phyloP scores from a whole-genome alignment of 2,329 filamentous ascomycete species.

The Scorias spongiosa region DNA sequence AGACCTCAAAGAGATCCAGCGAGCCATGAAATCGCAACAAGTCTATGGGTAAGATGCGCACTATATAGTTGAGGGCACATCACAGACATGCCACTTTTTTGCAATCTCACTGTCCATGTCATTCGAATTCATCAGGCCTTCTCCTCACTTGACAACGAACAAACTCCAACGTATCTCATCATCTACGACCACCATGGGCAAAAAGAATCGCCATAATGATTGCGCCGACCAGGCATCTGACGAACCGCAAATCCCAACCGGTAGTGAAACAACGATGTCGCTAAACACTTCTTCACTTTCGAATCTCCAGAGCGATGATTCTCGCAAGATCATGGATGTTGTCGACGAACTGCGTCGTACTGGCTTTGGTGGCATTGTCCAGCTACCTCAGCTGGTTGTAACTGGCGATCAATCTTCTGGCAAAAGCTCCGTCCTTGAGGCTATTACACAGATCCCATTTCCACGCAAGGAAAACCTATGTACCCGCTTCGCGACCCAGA shows the following conservation, averaged over 20 bases:
- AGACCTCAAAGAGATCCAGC: no score
- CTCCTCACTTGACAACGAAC: no score
- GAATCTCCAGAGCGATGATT: slow-evolving; percentile 28
- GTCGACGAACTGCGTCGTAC: slow-evolving; percentile 37
- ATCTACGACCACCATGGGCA: not conserved
- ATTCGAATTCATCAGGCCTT: not conserved
- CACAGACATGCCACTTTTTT: not conserved
- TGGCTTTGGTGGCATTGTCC: slow-evolving; percentile 23
- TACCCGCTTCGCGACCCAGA: slow-evolving; percentile 47
- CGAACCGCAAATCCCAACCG: no score
- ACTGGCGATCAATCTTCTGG: slow-evolving; percentile 46
- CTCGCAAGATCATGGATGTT: slow-evolving; percentile 35
- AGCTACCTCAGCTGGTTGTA: slow-evolving; percentile 30
- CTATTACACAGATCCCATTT: slow-evolving; percentile 46
- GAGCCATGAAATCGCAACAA: no score
- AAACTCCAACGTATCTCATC: no score
- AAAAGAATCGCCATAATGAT: not conserved
- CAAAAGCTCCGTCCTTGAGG: slow-evolving; percentile 51
- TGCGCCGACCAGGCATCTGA: no score
- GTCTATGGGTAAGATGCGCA: no score
- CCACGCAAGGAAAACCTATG: slow-evolving; percentile 40
- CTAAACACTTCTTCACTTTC: slow-evolving; percentile 2
- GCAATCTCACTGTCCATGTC: not conserved
- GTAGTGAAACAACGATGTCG: no score
- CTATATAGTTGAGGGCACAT: no score